Evolutionary conservation across 2,329 filamentous ascomycete genomes (phyloP).

Genomic region (Diplodia scrobiculata): DNA sequence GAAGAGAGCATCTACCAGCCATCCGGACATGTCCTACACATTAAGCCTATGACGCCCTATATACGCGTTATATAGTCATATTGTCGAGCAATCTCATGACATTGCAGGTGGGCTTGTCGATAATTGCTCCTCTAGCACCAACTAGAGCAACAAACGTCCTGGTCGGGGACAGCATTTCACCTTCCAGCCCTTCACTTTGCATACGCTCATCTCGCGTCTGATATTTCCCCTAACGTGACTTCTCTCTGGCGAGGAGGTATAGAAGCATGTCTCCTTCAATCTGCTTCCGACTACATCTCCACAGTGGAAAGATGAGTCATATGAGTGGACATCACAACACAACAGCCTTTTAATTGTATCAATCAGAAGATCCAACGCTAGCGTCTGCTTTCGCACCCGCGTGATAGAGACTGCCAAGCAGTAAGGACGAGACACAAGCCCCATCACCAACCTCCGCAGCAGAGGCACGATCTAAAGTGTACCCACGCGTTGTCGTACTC

Average conservation of each 20-base stretch:
- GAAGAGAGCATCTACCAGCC: not conserved
- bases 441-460: not conserved
- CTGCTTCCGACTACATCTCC: not conserved
- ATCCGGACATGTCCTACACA: not conserved
- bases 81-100: not conserved
- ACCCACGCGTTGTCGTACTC: not conserved
- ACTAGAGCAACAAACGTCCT: not conserved
- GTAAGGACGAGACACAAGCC: not conserved
- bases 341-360: not conserved
- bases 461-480: not conserved
- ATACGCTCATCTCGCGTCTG: not conserved
- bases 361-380: not conserved
- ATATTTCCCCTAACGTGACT: not conserved
- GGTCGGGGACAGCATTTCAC: not conserved
- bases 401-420: not conserved
- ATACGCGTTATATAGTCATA: not conserved
- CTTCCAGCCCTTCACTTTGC: not conserved
- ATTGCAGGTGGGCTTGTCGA: not conserved
- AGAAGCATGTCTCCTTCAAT: not conserved
- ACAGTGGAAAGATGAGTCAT: not conserved
- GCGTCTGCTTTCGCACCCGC: not conserved
- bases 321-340: not conserved
- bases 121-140: not conserved
- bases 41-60: not conserved
- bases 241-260: not conserved